Evolutionary conservation across 768 basidiomycete genomes (phyloP).

Genomic region (Suillus paluster): DNA sequence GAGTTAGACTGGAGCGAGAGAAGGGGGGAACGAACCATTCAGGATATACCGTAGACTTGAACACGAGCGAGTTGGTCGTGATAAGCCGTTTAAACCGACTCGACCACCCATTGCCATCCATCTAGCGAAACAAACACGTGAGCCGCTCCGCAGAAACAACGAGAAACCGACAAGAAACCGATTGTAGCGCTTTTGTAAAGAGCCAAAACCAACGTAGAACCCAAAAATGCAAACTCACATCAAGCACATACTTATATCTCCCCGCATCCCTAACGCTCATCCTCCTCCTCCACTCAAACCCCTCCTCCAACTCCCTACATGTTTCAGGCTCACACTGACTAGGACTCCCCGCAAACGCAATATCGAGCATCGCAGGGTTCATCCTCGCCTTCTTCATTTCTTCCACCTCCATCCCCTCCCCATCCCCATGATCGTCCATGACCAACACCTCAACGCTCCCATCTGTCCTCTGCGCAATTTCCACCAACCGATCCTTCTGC

Average conservation of each 20-base stretch:
- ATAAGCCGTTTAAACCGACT: conserved; percentile 63
- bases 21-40: conserved; percentile 54
- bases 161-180: too few relatives aligned
- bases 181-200: too few relatives aligned
- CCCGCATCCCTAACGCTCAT: conserved; percentile 50
- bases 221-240: conserved; percentile 36
- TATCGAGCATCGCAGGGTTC: conserved; percentile 57
- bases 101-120: conserved; percentile 67
- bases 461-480: conserved; percentile 10
- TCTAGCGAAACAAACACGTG: conserved; percentile 28
- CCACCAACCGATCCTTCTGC: conserved; percentile 52
- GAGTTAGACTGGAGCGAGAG: background rate
- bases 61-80: conserved; percentile 57
- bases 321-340: conserved; percentile 43
- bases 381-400: conserved; percentile 42
- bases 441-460: conserved; percentile 14
- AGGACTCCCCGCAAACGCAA: conserved; percentile 52
- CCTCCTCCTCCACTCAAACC: conserved; percentile 50
- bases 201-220: too few relatives aligned
- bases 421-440: conserved; percentile 42
- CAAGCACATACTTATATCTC: conserved; percentile 58
- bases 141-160: background rate
- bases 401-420: conserved; percentile 37
- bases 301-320: conserved; percentile 46
- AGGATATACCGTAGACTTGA: conserved; percentile 69